Base-by-base conservation (phyloP, 2,329 filamentous ascomycete genomes). In the Bipolaris victoriae region DNA sequence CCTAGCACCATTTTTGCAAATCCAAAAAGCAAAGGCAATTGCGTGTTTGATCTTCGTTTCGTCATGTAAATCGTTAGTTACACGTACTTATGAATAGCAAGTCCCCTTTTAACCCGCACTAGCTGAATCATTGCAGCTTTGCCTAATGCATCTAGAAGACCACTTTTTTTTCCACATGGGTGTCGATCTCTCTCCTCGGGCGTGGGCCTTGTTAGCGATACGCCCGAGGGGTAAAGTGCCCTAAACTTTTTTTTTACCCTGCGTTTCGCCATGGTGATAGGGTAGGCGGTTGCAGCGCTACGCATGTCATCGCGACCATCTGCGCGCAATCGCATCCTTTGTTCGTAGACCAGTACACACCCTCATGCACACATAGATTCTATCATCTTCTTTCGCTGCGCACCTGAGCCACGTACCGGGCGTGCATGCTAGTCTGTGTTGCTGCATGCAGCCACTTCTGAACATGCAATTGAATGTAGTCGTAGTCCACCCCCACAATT, bases 201-300 rank as follows among this genome's bases (percentile, higher is more conserved):
- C 39, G 49, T 41, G 41, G 36, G 49, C 36, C 49, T 37, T 37
- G 20, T 31, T 43, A 44, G 49, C 36, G 49, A 48, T 16, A 48
- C 43, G 33, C 52, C 39, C 18, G 31, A 51, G 29, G 15, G 39
- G 49, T 37, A 33, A 24, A 29, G 22, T 33, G 53, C 44, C 36
- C 47, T 16, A 45, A 41, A 36, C 45, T 11, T 37, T 37, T 16
- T 26, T 26, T 26, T 55, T 58, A 36, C 56, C 56, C 52, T 58
- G 52, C 56, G 29, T 58, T 18, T 24, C 26, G 20, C 33, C 18
- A 16, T 16, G 16, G 16, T 16, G 16, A 16, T 16, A 48, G 15
- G 31, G 35, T 37, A 57, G 15, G 36, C 49, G 49, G 49, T 50
- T 54, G 49, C 20, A 53, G 55, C 49, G 49, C 43, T 44, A 51